Base-by-base conservation (phyloP, 306 rosid species). In the Dryas alaskensis region DNA sequence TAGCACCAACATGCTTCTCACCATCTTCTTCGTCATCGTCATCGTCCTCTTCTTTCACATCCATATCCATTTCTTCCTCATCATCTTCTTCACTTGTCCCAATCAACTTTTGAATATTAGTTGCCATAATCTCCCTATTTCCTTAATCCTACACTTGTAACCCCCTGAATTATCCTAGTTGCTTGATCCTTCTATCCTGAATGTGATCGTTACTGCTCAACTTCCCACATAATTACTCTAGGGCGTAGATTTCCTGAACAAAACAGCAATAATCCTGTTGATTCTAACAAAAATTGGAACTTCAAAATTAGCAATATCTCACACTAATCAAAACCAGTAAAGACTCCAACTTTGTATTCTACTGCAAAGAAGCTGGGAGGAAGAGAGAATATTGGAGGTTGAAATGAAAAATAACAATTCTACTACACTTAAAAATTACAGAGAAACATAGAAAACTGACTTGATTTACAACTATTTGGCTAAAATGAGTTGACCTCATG, bases 31-130 rank as follows among this genome's bases (percentile, higher is more conserved):
- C 79, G 13, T 85, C 89, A 72, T 85, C 89, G 0, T 86, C 89
- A 6, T 85, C 96, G 19, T 84, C 97, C 86, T 89, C 98, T 72
- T 84, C 97, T 73, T 92, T 94, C 80, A 92, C 89, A 76, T 89
- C 97, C 96, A 87, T 91, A 62, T 86, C 99, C 86, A 94, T 81
- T 49, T 88, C 98, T 71, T 87, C 96, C 37, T 90, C 99, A 68
- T 94, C 97, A 61, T 94, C 95, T 78, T 94, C 99, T 74, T 87
- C 88, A 70, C 96, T 88, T 7, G 91, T 82, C 65, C 91, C 98
- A 51, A 89, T 87, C 53, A 94, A 83, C 74, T 86, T 94, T 78
- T 84, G 93, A 83, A 92, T 78, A 78, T 86, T 89, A 8, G 95
- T 83, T 31, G 91, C 95, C 97, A 94, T 94, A 60, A 73, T 59